Conservation (phyloP, 2,329 filamentous ascomycete genomes). For the Lizonia empirigonia region DNA sequence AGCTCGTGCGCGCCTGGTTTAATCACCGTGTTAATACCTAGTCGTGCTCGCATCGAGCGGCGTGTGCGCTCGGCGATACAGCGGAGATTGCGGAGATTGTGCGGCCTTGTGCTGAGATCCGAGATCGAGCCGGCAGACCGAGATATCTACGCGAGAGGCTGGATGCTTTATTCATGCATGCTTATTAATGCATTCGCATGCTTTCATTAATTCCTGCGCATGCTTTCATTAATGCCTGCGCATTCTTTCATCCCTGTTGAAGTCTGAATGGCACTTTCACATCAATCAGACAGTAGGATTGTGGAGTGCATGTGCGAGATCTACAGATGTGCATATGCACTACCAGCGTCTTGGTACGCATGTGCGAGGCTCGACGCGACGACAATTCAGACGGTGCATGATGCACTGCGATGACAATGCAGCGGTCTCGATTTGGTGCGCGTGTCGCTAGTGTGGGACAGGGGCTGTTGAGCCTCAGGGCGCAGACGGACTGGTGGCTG, state of each 20-base stretch:
- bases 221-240: too few species aligned
- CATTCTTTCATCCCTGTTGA: too few species aligned
- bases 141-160: slow-evolving; percentile 8
- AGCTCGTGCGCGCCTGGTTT: too few species aligned
- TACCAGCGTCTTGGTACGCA: too few species aligned
- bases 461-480: slow-evolving; percentile 4
- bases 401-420: not conserved
- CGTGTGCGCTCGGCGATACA: not conserved
- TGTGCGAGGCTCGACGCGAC: slow-evolving; percentile 1
- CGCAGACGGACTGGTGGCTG: not conserved
- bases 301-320: too few species aligned
- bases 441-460: not conserved
- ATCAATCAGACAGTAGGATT: too few species aligned
- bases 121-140: slow-evolving; percentile 3
- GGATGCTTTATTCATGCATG: too few species aligned
- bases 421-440: not conserved
- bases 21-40: too few species aligned
- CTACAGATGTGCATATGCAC: too few species aligned
- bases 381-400: not conserved
- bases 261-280: too few species aligned
- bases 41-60: not conserved
- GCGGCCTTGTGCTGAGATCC: not conserved
- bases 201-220: too few species aligned
- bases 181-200: too few species aligned
- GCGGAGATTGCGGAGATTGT: slow-evolving; percentile 9